phyloP scores from a whole-genome alignment of 768 basidiomycete genomes.

The Leccinum fibrillosum region DNA sequence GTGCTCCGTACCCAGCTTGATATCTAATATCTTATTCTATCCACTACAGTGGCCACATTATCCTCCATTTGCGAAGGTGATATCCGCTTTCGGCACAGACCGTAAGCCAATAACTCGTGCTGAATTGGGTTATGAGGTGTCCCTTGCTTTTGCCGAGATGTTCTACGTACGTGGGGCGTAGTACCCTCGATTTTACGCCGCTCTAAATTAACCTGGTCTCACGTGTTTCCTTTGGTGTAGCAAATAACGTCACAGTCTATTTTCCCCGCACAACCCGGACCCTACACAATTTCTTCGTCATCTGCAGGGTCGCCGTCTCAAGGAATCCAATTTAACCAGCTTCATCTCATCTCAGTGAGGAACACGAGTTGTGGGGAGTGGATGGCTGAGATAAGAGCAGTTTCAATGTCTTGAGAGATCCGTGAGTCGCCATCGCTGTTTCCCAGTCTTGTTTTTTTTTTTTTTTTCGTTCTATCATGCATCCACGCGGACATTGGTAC shows the following conservation, averaged over 20 bases:
- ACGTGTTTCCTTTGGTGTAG: constrained; percentile 8
- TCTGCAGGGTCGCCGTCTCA: constrained; percentile 5
- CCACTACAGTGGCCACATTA: constrained; percentile 26
- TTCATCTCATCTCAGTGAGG: constrained; percentile 25
- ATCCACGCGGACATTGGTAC: constrained; percentile 3
- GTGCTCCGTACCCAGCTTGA: not conserved
- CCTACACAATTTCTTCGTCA: constrained; percentile 16
- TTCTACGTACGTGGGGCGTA: constrained; percentile 23
- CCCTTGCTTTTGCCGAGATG: constrained; percentile 30
- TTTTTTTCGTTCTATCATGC: not conserved
- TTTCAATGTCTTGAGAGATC: constrained; percentile 11
- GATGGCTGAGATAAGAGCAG: constrained; percentile 25
- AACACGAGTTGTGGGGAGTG: constrained; percentile 28
- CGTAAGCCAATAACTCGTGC: constrained; percentile 20
- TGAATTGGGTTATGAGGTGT: constrained; percentile 26
- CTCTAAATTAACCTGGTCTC: not conserved
- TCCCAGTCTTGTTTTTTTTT: not conserved
- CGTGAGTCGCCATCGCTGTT: constrained; percentile 5
- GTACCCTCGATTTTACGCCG: not conserved
- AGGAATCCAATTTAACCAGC: constrained; percentile 23
- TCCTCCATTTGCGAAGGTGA: constrained; percentile 19
- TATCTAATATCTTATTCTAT: not conserved
- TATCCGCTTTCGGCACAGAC: constrained; percentile 21
- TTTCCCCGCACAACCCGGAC: constrained; percentile 13
- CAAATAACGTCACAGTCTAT: constrained; percentile 16